Percentiles rank a stretch among this genome's conserved stretches.
These are phyloP conservation scores for Keithomyces neogunnii DNA, from an alignment of 2,329 filamentous ascomycete species.

Conservation along the genomic window DNA sequence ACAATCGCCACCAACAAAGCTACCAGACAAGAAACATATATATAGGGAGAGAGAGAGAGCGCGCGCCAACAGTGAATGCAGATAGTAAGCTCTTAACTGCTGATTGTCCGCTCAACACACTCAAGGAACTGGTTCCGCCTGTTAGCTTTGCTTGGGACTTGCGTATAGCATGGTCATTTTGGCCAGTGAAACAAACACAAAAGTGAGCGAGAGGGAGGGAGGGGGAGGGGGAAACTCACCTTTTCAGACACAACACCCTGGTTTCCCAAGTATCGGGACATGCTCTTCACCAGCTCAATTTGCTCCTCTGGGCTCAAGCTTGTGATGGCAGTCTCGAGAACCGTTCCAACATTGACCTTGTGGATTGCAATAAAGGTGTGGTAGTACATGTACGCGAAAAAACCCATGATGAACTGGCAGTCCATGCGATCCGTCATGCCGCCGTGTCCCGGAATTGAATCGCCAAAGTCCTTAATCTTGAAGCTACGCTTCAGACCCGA, in stretches of 20 bases:
- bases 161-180: too few relatives aligned
- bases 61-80: neutral
- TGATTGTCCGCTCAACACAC: constrained; percentile 13
- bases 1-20: neutral
- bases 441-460: constrained; percentile 94
- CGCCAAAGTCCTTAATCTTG: constrained; percentile 99
- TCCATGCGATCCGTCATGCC: constrained; percentile 99
- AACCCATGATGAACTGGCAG: constrained; percentile 99
- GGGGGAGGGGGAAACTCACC: constrained; percentile 12
- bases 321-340: constrained; percentile 86
- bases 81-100: neutral
- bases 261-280: constrained; percentile 56
- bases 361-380: constrained; percentile 91
- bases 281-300: constrained; percentile 64
- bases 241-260: constrained; percentile 39
- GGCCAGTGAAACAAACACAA: too few relatives aligned
- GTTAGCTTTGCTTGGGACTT: neutral
- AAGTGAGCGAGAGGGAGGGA: too few relatives aligned
- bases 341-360: constrained; percentile 73
- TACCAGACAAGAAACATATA: neutral
- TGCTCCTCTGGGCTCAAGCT: constrained; percentile 85
- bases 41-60: neutral
- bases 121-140: constrained; percentile 9
- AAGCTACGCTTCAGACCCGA: constrained; percentile 97
- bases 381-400: constrained; percentile 98